Conservation (phyloP, 768 basidiomycete genomes). For the Calocybe indica region DNA sequence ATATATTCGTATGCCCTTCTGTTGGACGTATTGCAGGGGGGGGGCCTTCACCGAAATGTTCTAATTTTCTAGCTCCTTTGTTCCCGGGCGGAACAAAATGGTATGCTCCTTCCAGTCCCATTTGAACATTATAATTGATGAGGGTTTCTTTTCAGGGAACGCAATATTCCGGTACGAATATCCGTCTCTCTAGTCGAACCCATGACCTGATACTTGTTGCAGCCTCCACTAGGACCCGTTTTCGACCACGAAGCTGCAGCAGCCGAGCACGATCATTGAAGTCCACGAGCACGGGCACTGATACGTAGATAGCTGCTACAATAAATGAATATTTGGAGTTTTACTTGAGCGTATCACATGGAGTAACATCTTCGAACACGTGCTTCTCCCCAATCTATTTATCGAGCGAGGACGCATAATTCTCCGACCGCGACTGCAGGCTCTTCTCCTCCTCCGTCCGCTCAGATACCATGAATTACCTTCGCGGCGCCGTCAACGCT, state of each 20-base stretch:
- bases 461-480: conserved; percentile 65
- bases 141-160: conserved; percentile 49
- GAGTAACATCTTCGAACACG: too few species aligned
- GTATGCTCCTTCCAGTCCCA: conserved; percentile 39
- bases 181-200: conserved; percentile 2
- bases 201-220: conserved; percentile 5
- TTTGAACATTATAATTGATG: conserved; percentile 10
- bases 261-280: conserved; percentile 26
- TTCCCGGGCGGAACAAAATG: conserved; percentile 96
- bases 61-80: conserved; percentile 49
- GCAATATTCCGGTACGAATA: conserved; percentile 67
- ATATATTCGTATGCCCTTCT: conserved; percentile 69
- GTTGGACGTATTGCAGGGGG: not conserved
- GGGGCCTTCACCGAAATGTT: conserved; percentile 3
- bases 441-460: conserved; percentile 8
- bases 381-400: too few species aligned
- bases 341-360: too few species aligned
- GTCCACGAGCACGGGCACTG: not conserved
- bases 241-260: conserved; percentile 51
- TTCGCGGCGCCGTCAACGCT: conserved; percentile 79
- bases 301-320: not conserved
- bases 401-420: too few species aligned
- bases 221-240: conserved; percentile 60
- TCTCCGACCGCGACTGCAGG: too few species aligned
- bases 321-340: too few species aligned